A percentile compares a stretch with the other conserved stretches of the same genome.
Evolutionary conservation across 176 grass and related monocot genomes (phyloP).

Genomic region (Musa itinerans): DNA sequence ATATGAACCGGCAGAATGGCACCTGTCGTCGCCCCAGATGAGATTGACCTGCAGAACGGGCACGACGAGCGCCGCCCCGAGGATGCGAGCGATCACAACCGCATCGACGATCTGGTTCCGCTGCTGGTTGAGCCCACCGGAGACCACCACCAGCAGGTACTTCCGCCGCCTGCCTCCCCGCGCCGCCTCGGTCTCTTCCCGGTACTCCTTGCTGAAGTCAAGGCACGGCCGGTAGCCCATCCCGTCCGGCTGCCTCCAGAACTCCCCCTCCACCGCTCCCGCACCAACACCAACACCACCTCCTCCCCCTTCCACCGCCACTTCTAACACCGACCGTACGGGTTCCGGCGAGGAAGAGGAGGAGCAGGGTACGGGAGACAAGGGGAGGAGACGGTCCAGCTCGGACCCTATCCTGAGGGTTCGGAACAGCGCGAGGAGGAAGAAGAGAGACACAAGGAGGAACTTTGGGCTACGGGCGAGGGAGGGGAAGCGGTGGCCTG

Average conservation of each 20-base stretch:
- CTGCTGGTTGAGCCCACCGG: constrained; percentile 19
- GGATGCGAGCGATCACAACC: constrained; percentile 5
- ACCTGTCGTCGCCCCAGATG: constrained; percentile 13
- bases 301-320: too few species aligned
- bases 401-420: too few species aligned
- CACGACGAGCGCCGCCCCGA: constrained; percentile 12
- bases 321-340: too few species aligned
- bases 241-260: constrained; percentile 15
- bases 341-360: too few species aligned
- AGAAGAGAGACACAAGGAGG: too few species aligned
- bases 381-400: too few species aligned
- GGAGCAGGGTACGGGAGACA: too few species aligned
- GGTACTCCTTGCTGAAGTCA: constrained; percentile 7
- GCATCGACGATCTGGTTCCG: constrained; percentile 21
- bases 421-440: too few species aligned
- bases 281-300: too few species aligned
- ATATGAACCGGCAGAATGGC: too few species aligned
- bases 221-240: constrained; percentile 11
- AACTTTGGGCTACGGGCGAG: too few species aligned
- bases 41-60: constrained; percentile 10
- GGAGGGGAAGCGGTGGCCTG: too few species aligned
- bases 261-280: background rate
- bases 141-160: constrained; percentile 12
- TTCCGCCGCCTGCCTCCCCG: background rate
- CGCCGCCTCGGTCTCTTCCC: background rate